Evolutionary conservation across 768 basidiomycete genomes (phyloP).

Genomic region (Suillus americanus): DNA sequence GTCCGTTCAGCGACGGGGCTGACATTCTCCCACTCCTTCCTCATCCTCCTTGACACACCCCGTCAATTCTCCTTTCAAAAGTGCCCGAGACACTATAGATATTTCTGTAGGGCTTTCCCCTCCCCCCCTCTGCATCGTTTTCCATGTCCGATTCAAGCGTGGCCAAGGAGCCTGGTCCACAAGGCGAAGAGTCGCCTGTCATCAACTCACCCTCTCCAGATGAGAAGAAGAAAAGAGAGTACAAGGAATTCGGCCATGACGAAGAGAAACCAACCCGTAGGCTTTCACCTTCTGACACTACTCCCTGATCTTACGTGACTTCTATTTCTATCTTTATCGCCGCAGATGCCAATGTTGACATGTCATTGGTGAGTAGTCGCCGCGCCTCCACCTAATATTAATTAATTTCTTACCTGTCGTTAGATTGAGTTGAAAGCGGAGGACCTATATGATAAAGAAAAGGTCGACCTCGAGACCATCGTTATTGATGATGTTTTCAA

Average conservation of each 20-base stretch:
- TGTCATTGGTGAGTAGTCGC: constrained; percentile 60
- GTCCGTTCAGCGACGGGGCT: constrained; percentile 27
- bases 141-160: constrained; percentile 40
- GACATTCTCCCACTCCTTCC: constrained; percentile 33
- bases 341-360: constrained; percentile 83
- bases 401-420: neutral
- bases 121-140: neutral
- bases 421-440: constrained; percentile 89
- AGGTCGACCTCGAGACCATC: constrained; percentile 97
- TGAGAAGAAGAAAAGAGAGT: constrained; percentile 71
- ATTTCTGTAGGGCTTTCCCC: constrained; percentile 27
- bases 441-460: constrained; percentile 97
- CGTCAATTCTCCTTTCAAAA: constrained; percentile 13
- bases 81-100: constrained; percentile 23
- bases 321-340: constrained; percentile 2
- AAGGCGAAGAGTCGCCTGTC: constrained; percentile 45
- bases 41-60: constrained; percentile 12
- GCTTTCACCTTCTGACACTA: constrained; percentile 24
- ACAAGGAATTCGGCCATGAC: constrained; percentile 84
- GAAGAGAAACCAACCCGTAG: constrained; percentile 65
- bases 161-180: constrained; percentile 69
- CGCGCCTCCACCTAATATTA: constrained; percentile 2
- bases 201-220: constrained; percentile 20
- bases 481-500: constrained; percentile 97
- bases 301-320: neutral